phyloP scores from a whole-genome alignment of 1,284 basidiomycete species.

The Malassezia japonica region DNA sequence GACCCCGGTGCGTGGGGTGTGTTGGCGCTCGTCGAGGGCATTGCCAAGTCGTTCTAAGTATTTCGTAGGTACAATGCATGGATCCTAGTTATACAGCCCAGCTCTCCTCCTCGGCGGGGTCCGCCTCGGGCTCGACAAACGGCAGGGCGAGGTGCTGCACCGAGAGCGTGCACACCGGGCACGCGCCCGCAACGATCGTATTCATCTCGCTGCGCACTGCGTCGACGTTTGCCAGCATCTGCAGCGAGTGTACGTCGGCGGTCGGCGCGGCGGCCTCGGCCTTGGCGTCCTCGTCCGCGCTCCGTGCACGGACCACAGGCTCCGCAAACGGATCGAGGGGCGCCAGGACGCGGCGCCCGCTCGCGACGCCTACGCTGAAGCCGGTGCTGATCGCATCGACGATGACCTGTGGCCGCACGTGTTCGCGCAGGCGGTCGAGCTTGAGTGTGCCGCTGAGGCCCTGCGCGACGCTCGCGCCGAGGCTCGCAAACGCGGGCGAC shows the following conservation, averaged over 20 bases:
- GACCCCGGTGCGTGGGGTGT: slow-evolving; percentile 58
- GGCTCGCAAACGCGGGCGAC: slow-evolving; percentile 33
- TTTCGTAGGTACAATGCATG: not conserved
- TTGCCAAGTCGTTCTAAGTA: slow-evolving; percentile 24
- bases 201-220: slow-evolving; percentile 40
- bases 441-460: slow-evolving; percentile 14
- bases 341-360: slow-evolving; percentile 29
- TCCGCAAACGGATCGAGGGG: slow-evolving; percentile 32
- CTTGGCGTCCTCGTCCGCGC: not conserved
- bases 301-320: not conserved
- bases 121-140: slow-evolving; percentile 17
- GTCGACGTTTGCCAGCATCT: slow-evolving; percentile 25
- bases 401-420: slow-evolving; percentile 39
- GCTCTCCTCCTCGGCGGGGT: slow-evolving; percentile 24
- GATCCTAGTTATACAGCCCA: slow-evolving; percentile 24
- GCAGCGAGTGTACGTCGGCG: not conserved
- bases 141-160: slow-evolving; percentile 31
- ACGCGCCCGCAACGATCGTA: slow-evolving; percentile 39
- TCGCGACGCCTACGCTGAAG: slow-evolving; percentile 34
- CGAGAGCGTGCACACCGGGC: slow-evolving; percentile 35
- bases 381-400: slow-evolving; percentile 41
- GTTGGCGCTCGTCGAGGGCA: slow-evolving; percentile 48
- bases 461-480: slow-evolving; percentile 29
- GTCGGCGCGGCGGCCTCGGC: not conserved
- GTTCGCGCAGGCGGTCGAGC: slow-evolving; percentile 39